Conservation (phyloP, 202 grass and related monocot species). For the Bolboschoenoplectus hybrid region DNA sequence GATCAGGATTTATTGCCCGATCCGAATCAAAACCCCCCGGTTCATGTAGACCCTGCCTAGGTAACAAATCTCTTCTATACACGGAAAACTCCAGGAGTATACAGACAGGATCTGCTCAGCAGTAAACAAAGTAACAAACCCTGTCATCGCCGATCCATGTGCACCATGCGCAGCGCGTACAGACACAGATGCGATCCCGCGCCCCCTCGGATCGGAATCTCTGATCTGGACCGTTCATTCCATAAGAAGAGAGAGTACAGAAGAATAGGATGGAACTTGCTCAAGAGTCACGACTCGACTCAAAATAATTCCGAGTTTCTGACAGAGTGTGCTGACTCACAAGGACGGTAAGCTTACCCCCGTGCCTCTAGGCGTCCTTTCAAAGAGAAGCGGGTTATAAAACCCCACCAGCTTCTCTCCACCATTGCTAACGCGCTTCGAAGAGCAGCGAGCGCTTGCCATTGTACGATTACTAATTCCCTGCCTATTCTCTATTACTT, state of each 20-base stretch:
- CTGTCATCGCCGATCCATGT: neutral
- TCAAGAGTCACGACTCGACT: neutral
- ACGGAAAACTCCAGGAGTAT: neutral
- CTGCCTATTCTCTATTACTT: neutral
- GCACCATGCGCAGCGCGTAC: conserved; percentile 2
- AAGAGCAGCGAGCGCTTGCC: conserved; percentile 16
- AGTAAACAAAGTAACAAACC: conserved; percentile 36
- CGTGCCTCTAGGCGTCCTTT: neutral
- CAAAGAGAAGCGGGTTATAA: conserved; percentile 41
- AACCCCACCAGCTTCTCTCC: conserved; percentile 43
- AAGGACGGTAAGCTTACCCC: neutral
- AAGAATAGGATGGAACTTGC: neutral
- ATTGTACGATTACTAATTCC: neutral
- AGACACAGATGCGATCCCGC: neutral
- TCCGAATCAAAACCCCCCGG: neutral
- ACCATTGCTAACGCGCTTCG: conserved; percentile 24
- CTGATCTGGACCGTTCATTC: conserved; percentile 8
- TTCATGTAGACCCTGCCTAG: neutral
- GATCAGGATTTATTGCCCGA: neutral
- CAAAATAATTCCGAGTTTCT: neutral
- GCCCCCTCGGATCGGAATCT: neutral
- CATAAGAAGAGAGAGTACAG: neutral
- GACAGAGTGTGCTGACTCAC: conserved; percentile 22
- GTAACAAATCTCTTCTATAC: neutral
- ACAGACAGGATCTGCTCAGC: conserved; percentile 20